phyloP scores from a whole-genome alignment of 371 early-diverging fungal species.

The Amoeboaphelidium protococcarum region DNA sequence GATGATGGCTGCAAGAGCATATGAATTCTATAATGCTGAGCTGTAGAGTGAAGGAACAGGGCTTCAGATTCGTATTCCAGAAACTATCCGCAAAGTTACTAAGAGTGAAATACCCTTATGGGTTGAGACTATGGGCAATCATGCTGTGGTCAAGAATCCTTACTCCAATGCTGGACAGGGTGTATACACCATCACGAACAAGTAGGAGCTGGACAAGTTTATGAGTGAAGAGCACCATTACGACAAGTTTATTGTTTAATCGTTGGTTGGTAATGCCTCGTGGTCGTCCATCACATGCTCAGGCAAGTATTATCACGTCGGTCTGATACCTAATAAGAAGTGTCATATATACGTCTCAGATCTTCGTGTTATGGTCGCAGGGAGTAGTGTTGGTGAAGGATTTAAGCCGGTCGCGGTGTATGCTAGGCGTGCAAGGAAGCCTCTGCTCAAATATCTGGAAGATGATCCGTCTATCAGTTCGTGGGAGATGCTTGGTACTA shows the following conservation, averaged over 20 bases:
- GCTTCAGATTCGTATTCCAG: conserved; percentile 52
- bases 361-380: conserved; percentile 70
- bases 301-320: conserved; percentile 66
- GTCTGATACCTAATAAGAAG: conserved; percentile 71
- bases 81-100: conserved; percentile 66
- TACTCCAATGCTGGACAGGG: conserved; percentile 85
- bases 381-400: conserved; percentile 29
- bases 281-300: conserved; percentile 55
- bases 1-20: conserved; percentile 81
- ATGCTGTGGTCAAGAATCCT: conserved; percentile 72
- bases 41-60: conserved; percentile 28
- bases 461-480: conserved; percentile 31
- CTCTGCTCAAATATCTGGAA: conserved; percentile 31
- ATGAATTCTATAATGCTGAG: conserved; percentile 68
- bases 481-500: conserved; percentile 88
- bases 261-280: conserved; percentile 67
- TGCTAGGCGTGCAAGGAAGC: conserved; percentile 54
- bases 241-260: conserved; percentile 81
- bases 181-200: conserved; percentile 69
- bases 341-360: conserved; percentile 61
- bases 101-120: conserved; percentile 60
- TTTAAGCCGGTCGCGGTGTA: conserved; percentile 68
- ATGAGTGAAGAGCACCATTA: conserved; percentile 58
- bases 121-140: conserved; percentile 64
- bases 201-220: conserved; percentile 39